Evolutionary conservation across 495 filamentous ascomycete genomes (phyloP).

Genomic region (Pseudoneurospora amorphoporcata): DNA sequence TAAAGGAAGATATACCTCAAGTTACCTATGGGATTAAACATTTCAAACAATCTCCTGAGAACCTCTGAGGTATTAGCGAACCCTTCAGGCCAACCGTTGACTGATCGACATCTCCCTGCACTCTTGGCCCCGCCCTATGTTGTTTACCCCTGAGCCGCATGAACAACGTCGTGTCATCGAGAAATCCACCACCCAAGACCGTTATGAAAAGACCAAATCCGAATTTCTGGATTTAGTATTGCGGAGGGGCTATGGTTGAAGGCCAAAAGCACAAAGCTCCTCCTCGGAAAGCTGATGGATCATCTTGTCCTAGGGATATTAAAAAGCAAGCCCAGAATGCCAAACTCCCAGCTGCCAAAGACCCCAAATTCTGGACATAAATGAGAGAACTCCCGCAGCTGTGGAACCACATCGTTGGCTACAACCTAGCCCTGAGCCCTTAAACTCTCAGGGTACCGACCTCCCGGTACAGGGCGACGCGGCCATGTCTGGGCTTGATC

Average conservation of each 20-base stretch:
- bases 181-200: background rate
- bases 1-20: background rate
- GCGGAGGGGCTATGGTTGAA: background rate
- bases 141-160: background rate
- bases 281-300: background rate
- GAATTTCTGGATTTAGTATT: background rate
- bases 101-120: background rate
- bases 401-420: background rate
- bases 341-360: background rate
- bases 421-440: background rate
- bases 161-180: background rate
- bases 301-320: background rate
- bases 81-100: background rate
- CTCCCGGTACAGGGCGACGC: background rate
- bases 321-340: background rate
- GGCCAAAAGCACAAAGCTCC: background rate
- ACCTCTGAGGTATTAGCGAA: background rate
- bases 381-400: background rate
- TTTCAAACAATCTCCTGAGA: background rate
- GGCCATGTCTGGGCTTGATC: background rate
- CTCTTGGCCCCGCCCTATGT: background rate
- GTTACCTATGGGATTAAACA: background rate
- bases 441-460: background rate
- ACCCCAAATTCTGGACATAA: background rate
- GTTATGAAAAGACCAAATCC: background rate